phyloP scores from a whole-genome alignment of 1,139 yeast species.

The Zygosaccharomyces sapae region DNA sequence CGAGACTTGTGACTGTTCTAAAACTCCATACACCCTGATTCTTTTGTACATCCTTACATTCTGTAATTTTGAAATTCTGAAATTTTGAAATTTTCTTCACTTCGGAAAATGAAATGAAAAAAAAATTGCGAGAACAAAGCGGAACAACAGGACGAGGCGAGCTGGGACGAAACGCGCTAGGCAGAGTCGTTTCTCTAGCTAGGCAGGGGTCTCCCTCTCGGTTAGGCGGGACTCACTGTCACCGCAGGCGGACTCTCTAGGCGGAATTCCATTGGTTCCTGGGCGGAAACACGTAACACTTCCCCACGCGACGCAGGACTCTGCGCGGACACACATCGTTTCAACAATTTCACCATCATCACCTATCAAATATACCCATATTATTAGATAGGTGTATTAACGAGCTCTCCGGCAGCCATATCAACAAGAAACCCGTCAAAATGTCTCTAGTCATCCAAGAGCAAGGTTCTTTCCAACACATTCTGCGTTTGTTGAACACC shows the following conservation, averaged over 20 bases:
- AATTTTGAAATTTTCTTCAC: background rate
- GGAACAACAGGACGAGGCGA: too few relatives aligned
- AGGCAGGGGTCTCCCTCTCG: background rate
- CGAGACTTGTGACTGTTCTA: conserved; percentile 3
- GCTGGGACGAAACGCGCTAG: background rate
- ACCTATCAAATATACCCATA: conserved; percentile 1
- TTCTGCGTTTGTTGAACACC: conserved; percentile 99
- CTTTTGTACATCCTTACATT: background rate
- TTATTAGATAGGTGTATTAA: background rate
- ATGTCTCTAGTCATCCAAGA: conserved; percentile 81
- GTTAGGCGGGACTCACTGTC: background rate
- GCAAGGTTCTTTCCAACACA: conserved; percentile 99
- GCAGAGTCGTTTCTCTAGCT: background rate
- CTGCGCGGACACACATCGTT: background rate
- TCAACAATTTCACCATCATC: background rate
- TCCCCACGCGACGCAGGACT: conserved; percentile 1
- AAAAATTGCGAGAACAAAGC: background rate
- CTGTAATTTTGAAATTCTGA: background rate
- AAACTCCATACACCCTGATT: background rate
- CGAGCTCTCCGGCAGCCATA: conserved; percentile 5
- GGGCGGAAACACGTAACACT: background rate
- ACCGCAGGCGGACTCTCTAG: background rate
- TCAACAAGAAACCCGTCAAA: conserved; percentile 16
- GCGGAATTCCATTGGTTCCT: background rate
- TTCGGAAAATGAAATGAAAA: background rate